Percentiles rank a stretch among this genome's conserved stretches.
Conservation (phyloP, 371 early-diverging fungal genomes). For the Mucor irregularis region DNA sequence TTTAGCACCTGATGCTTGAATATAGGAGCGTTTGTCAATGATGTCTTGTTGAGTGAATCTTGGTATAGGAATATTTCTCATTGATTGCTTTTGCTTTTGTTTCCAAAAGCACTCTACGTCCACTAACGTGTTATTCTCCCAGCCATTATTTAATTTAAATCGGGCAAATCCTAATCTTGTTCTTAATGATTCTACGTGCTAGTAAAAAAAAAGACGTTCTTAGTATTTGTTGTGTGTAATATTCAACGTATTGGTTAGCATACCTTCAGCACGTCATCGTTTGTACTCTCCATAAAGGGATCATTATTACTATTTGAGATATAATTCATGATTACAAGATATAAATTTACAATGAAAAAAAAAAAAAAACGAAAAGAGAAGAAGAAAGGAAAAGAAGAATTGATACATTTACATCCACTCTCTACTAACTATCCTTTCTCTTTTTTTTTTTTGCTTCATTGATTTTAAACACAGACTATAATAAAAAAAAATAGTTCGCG, state of each 20-base stretch:
- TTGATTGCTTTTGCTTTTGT: slow-evolving; percentile 25
- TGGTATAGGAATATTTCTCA: slow-evolving; percentile 37
- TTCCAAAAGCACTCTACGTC: slow-evolving; percentile 46
- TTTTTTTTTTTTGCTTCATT: slow-evolving; percentile 4
- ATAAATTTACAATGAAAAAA: too few relatives aligned
- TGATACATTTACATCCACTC: too few relatives aligned
- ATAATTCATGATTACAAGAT: too few relatives aligned
- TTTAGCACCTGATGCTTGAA: slow-evolving; percentile 18
- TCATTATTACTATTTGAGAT: too few relatives aligned
- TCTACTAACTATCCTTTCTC: background rate
- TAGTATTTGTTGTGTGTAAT: background rate
- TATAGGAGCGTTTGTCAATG: slow-evolving; percentile 27
- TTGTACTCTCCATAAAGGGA: too few relatives aligned
- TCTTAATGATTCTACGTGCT: slow-evolving; percentile 38
- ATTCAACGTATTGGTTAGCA: background rate
- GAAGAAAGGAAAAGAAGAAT: background rate
- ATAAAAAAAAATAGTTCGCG: background rate
- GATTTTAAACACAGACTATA: too few relatives aligned
- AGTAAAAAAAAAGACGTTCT: background rate
- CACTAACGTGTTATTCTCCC: slow-evolving; percentile 34
- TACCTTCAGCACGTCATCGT: slow-evolving; percentile 7
- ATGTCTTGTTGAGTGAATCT: slow-evolving; percentile 49
- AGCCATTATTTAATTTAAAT: slow-evolving; percentile 43
- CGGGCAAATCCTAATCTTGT: slow-evolving; percentile 39
- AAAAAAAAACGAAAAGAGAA: background rate